Base-by-base conservation (phyloP, 2,329 filamentous ascomycete genomes). In the Pseudocercospora fuligena region DNA sequence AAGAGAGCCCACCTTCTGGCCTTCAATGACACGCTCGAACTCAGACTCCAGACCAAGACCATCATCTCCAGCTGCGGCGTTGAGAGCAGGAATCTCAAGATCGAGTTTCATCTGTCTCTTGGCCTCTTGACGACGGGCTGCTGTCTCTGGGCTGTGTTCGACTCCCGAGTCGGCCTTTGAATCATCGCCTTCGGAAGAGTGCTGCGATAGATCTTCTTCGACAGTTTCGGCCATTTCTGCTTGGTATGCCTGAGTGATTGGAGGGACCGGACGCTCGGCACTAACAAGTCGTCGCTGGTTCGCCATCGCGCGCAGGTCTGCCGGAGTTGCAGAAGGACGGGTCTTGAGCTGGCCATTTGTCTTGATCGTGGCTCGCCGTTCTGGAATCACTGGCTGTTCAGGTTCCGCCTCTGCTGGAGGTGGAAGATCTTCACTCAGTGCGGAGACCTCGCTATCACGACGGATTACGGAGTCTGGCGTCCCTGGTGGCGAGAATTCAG, bases 1-100 rank as follows among this genome's bases (percentile, higher is more conserved):
- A 68, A 77, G 71, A 69, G 64, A 61, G 82, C 84, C 83, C 86
- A 97, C 94, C 93, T 98, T 98, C 91, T 97, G 94, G 78, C 90
- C 87, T 82, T 97, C 93, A 74, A 98, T 96, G 64, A 98, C 92
- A 67, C 94, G 88, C 75, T 98, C 93, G 80, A 98, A 97, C 78
- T 97, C 95, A 74, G 92, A 88, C 75, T 97, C 93, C 54, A 98
- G 87, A 70, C 93, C 94, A 69, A 97, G 89, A 68, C 92, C 92
- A 63, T 95, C 86, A 76, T 95, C 93, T 54, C 86, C 83, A 75
- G 94, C 93, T 56, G 87, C 84, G 57, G 83, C 82, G 36, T 84
- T 89, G 75, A 92, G 89, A 71, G 96, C 82, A 7, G 93, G 92
- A 69, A 97, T 86, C 74, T 95, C 94, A 59, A 93, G 87, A 56